phyloP scores from a whole-genome alignment of 805 yeast genomes.

The Candida schatavii region DNA sequence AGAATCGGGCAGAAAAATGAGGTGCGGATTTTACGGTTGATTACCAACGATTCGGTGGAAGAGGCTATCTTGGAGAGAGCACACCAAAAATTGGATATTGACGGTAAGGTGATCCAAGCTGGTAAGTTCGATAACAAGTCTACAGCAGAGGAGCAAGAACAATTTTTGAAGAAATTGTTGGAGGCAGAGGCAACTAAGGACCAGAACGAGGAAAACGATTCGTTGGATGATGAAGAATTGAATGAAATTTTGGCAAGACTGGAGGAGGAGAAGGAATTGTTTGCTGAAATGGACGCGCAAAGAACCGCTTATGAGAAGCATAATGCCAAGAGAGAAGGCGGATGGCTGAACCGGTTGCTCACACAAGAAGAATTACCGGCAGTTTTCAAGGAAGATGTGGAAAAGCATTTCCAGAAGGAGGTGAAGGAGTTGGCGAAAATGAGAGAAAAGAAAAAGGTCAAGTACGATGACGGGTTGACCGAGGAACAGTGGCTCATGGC shows the following conservation, averaged over 20 bases:
- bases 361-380: conserved; percentile 72
- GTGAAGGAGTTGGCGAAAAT: conserved; percentile 53
- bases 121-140: conserved; percentile 88
- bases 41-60: conserved; percentile 79
- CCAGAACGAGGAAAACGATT: conserved; percentile 52
- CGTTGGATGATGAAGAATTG: conserved; percentile 66
- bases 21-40: conserved; percentile 75
- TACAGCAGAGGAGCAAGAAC: conserved; percentile 85
- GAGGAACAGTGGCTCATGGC: conserved; percentile 93
- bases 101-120: conserved; percentile 87
- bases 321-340: conserved; percentile 21
- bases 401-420: conserved; percentile 48
- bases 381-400: conserved; percentile 67
- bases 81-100: conserved; percentile 78
- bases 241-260: conserved; percentile 69
- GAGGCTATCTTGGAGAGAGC: conserved; percentile 82
- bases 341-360: conserved; percentile 53
- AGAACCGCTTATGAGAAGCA: conserved; percentile 39
- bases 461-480: conserved; percentile 82
- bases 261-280: conserved; percentile 57
- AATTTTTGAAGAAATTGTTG: conserved; percentile 63
- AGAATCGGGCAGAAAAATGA: conserved; percentile 89
- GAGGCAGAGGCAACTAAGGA: conserved; percentile 65
- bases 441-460: conserved; percentile 77
- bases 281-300: conserved; percentile 59